Evolutionary conservation across 108 stramenopile species (phyloP).

Genomic region (Fistulifera solaris): DNA sequence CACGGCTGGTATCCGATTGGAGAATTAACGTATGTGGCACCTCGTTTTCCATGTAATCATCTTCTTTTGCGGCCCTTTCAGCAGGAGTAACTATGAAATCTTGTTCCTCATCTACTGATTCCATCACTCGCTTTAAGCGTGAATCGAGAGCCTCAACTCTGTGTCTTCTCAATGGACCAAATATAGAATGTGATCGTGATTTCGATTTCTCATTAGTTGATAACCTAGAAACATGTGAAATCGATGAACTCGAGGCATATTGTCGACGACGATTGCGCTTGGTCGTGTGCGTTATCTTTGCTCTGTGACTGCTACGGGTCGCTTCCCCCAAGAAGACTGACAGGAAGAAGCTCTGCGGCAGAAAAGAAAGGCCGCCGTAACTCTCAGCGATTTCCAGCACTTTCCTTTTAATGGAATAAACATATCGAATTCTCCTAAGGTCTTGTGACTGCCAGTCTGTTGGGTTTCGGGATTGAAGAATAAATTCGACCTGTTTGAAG

Average conservation of each 20-base stretch:
- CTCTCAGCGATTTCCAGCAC: conserved; percentile 81
- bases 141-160: conserved; percentile 17
- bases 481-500: conserved; percentile 67
- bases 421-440: conserved; percentile 72
- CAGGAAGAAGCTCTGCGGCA: conserved; percentile 85
- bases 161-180: conserved; percentile 20
- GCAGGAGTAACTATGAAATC: conserved; percentile 56
- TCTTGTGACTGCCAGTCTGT: conserved; percentile 79
- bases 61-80: conserved; percentile 51
- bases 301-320: conserved; percentile 60
- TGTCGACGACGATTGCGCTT: background rate
- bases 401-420: conserved; percentile 79
- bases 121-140: conserved; percentile 2
- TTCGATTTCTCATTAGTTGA: conserved; percentile 10
- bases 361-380: conserved; percentile 80
- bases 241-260: too few species aligned
- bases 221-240: too few species aligned
- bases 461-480: conserved; percentile 49
- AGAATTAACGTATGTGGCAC: background rate
- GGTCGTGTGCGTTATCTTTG: background rate
- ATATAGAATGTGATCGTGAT: conserved; percentile 24
- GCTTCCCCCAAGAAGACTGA: conserved; percentile 86
- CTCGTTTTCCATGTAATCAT: background rate
- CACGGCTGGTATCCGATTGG: background rate
- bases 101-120: conserved; percentile 8